Evolutionary conservation across 2,329 filamentous ascomycete species (phyloP).

Genomic region (Allantophomopsis lycopodina): DNA sequence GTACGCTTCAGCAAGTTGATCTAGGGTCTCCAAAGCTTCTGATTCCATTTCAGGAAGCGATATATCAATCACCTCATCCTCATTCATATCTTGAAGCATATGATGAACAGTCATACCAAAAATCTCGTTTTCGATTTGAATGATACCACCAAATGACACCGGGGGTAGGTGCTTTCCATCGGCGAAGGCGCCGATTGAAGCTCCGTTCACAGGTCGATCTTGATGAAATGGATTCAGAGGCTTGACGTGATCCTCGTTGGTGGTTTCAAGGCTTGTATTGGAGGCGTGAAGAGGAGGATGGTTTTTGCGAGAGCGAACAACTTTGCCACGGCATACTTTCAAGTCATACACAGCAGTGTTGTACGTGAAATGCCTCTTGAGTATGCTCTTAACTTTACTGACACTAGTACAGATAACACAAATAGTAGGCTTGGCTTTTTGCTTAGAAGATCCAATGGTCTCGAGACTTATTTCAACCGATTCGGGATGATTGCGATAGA

Average conservation of each 20-base stretch:
- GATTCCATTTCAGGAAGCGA: slow-evolving; percentile 5
- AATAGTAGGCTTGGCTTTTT: slow-evolving; percentile 57
- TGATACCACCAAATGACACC: slow-evolving; percentile 79
- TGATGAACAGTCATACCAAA: slow-evolving; percentile 97
- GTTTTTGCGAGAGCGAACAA: slow-evolving; percentile 43
- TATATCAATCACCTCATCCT: slow-evolving; percentile 17
- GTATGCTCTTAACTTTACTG: slow-evolving; percentile 54
- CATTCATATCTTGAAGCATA: slow-evolving; percentile 48
- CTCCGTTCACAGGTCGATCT: slow-evolving; percentile 65
- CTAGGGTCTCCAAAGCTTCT: slow-evolving; percentile 4
- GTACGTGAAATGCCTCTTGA: slow-evolving; percentile 58
- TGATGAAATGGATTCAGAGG: slow-evolving; percentile 67
- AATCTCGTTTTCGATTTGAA: slow-evolving; percentile 70
- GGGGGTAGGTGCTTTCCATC: slow-evolving; percentile 77
- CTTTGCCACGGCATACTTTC: slow-evolving; percentile 58
- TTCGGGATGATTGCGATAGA: slow-evolving; percentile 61
- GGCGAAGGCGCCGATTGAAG: slow-evolving; percentile 85
- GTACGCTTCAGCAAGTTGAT: not conserved
- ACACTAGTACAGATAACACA: slow-evolving; percentile 68
- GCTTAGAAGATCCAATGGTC: slow-evolving; percentile 54
- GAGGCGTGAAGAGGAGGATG: too few relatives aligned
- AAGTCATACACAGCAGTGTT: slow-evolving; percentile 50
- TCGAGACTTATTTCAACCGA: slow-evolving; percentile 69
- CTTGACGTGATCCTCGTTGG: slow-evolving; percentile 20
- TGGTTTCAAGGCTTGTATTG: slow-evolving; percentile 9